A percentile compares a stretch with the other conserved stretches of the same genome.
Evolutionary conservation across 352 stramenopile genomes (phyloP).

Genomic region (Pythium rhizo-oryzae): DNA sequence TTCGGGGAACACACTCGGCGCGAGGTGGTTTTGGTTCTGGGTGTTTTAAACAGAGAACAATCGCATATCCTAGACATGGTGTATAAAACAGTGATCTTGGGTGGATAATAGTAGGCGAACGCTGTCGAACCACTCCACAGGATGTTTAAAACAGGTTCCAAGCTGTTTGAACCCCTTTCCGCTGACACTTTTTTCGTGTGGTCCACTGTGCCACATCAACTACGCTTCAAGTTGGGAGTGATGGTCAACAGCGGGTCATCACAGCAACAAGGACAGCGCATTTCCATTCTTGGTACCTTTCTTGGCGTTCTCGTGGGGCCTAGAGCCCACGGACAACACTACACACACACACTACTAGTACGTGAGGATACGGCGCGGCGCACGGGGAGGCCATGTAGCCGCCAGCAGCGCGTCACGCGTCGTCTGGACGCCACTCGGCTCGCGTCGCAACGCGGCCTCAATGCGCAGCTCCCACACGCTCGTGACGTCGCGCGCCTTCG

Average conservation of each 20-base stretch:
- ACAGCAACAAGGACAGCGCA: not conserved
- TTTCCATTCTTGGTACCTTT: no score
- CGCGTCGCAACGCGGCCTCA: slow-evolving; percentile 16
- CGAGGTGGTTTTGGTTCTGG: slow-evolving; percentile 22
- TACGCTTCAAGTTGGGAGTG: slow-evolving; percentile 39
- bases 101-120: not conserved
- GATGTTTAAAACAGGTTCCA: slow-evolving; percentile 19
- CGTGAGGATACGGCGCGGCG: slow-evolving; percentile 24
- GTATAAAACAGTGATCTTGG: not conserved
- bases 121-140: slow-evolving; percentile 21
- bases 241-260: slow-evolving; percentile 19
- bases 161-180: slow-evolving; percentile 4
- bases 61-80: slow-evolving; percentile 10
- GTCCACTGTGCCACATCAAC: slow-evolving; percentile 20
- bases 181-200: slow-evolving; percentile 12
- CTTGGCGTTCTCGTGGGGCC: no score
- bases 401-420: not conserved
- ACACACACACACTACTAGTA: slow-evolving; percentile 7
- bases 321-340: not conserved
- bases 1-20: slow-evolving; percentile 9
- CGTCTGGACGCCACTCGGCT: not conserved
- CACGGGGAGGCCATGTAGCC: not conserved
- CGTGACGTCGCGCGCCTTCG: slow-evolving; percentile 5
- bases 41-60: slow-evolving; percentile 35
- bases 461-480: slow-evolving; percentile 19